These are phyloP conservation scores for Colletotrichum simmondsii DNA, from an alignment of 2,329 filamentous ascomycete species.

Conservation along the genomic window DNA sequence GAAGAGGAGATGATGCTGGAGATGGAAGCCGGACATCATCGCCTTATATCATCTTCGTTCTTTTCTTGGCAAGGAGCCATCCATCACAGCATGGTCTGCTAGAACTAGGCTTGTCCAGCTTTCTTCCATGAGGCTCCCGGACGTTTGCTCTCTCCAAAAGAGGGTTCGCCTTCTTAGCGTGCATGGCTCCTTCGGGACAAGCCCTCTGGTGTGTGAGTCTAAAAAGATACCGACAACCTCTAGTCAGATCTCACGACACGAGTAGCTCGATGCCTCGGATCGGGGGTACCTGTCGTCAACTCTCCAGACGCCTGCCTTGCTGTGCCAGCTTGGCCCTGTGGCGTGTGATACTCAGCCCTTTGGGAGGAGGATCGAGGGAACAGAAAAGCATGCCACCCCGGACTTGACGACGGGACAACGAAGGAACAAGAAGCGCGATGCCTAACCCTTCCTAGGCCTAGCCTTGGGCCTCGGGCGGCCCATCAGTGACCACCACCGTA, in stretches of 20 bases:
- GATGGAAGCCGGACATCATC: neutral
- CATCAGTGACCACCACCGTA: neutral
- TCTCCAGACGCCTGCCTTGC: neutral
- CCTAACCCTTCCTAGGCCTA: neutral
- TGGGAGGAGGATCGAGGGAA: neutral
- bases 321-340: neutral
- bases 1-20: neutral
- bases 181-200: conserved; percentile 24
- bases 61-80: neutral
- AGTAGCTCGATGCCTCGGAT: neutral
- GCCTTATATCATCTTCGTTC: conserved; percentile 18
- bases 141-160: neutral
- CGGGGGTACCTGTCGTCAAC: neutral
- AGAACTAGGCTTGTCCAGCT: neutral
- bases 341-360: neutral
- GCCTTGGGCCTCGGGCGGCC: neutral
- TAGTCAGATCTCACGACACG: conserved; percentile 10
- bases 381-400: neutral
- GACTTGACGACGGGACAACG: neutral
- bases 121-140: neutral
- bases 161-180: conserved; percentile 3
- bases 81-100: neutral
- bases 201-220: conserved; percentile 7
- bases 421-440: conserved; percentile 7
- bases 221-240: neutral